These are phyloP conservation scores for Candida hungchunana DNA, from an alignment of 805 yeast genomes.

Conservation along the genomic window DNA sequence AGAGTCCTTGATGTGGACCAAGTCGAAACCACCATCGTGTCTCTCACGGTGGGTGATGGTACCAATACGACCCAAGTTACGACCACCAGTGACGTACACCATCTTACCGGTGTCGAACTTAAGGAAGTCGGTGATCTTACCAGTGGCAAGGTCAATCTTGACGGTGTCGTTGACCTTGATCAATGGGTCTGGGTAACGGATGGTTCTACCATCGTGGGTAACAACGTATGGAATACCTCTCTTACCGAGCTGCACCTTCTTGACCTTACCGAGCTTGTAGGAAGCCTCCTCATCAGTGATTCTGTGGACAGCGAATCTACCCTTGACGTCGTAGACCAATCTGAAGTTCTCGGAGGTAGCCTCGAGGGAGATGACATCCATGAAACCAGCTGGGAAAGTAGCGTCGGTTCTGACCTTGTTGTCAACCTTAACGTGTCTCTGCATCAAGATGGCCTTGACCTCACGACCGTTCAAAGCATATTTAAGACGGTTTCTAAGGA, in stretches of 20 bases:
- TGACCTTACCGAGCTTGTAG: constrained; percentile 97
- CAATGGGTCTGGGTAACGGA: constrained; percentile 98
- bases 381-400: constrained; percentile 99
- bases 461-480: constrained; percentile 99
- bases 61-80: constrained; percentile 98
- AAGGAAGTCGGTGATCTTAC: constrained; percentile 86
- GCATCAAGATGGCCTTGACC: constrained; percentile 97
- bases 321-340: constrained; percentile 96
- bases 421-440: constrained; percentile 97
- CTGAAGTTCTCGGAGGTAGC: constrained; percentile 99
- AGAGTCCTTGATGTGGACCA: constrained; percentile 93
- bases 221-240: constrained; percentile 97
- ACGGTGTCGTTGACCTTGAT: constrained; percentile 98
- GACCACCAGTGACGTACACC: constrained; percentile 96
- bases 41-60: constrained; percentile 92
- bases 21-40: constrained; percentile 98
- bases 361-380: constrained; percentile 96
- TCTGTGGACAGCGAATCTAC: constrained; percentile 99
- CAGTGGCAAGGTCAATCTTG: constrained; percentile 92
- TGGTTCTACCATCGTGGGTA: constrained; percentile 99
- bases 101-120: constrained; percentile 90
- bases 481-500: constrained; percentile 98
- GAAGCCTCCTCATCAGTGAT: constrained; percentile 98
- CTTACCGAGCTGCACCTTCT: constrained; percentile 97
- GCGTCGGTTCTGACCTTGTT: constrained; percentile 99